Evolutionary conservation across 768 basidiomycete species (phyloP).

Genomic region (Dioszegia aurantiaca): DNA sequence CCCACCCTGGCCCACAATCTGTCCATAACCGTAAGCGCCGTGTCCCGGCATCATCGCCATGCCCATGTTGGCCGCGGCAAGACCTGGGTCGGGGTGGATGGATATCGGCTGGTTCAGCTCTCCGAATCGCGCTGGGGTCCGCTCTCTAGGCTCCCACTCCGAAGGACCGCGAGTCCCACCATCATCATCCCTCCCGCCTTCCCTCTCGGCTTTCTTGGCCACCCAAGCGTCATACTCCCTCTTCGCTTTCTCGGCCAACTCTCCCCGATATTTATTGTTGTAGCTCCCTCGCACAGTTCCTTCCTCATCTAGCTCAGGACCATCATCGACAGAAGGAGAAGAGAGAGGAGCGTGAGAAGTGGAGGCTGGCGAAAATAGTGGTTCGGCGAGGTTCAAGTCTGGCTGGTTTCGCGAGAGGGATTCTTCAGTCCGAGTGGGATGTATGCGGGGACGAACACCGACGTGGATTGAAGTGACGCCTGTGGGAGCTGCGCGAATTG

Average conservation of each 20-base stretch:
- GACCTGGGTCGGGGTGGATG: conserved; percentile 15
- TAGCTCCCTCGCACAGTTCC: conserved; percentile 13
- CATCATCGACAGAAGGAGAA: background rate
- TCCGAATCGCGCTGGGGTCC: conserved; percentile 30
- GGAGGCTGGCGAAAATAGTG: conserved; percentile 26
- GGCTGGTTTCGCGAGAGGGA: conserved; percentile 40
- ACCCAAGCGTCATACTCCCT: conserved; percentile 43
- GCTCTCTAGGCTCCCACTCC: conserved; percentile 29
- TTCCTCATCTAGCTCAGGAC: background rate
- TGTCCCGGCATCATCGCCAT: background rate
- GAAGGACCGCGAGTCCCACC: conserved; percentile 18
- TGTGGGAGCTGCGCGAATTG: conserved; percentile 66
- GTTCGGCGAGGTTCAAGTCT: conserved; percentile 23
- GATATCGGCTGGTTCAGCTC: conserved; percentile 21
- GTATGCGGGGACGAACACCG: conserved; percentile 58
- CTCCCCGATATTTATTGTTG: conserved; percentile 14
- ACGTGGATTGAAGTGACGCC: conserved; percentile 89
- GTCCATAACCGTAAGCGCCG: background rate
- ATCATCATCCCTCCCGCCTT: conserved; percentile 29
- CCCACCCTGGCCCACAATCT: background rate
- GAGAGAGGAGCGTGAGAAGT: background rate
- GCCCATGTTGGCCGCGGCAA: background rate
- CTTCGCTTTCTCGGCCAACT: conserved; percentile 27
- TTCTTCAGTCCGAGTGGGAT: conserved; percentile 31
- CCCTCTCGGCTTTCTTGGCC: conserved; percentile 29